Percentiles rank a stretch among this genome's conserved stretches.
Evolutionary conservation across 345 rosid species (phyloP).

Genomic region (Mallotus nudiflorus): DNA sequence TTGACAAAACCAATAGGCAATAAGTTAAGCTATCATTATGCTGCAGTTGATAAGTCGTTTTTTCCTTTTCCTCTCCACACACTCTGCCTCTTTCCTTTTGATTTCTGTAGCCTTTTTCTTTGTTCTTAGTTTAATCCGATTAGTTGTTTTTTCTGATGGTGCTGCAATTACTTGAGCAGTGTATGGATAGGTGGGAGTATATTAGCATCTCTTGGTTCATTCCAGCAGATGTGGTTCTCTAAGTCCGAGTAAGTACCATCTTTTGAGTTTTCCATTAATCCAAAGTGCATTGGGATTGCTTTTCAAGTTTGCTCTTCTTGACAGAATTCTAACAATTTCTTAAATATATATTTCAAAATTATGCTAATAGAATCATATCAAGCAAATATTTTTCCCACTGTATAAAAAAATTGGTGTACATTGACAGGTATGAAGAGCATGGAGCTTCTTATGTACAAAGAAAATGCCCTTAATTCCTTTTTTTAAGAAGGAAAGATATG

Average conservation of each 20-base stretch:
- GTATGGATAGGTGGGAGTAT: slow-evolving; percentile 94
- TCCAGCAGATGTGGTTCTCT: slow-evolving; percentile 99
- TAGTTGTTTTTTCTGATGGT: background rate
- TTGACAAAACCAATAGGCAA: background rate
- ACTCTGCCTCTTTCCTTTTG: background rate
- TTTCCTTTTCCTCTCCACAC: background rate
- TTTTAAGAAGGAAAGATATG: background rate
- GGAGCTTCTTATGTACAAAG: slow-evolving; percentile 95
- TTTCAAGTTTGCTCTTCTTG: background rate
- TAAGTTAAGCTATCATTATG: background rate
- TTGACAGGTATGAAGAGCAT: slow-evolving; percentile 90
- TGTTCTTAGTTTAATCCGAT: background rate
- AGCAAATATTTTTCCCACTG: background rate
- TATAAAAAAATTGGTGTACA: background rate
- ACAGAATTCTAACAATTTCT: background rate
- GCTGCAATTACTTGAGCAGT: slow-evolving; percentile 43
- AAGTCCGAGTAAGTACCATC: slow-evolving; percentile 59
- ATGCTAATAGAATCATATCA: background rate
- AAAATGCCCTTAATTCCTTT: slow-evolving; percentile 70
- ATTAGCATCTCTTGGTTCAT: slow-evolving; percentile 89
- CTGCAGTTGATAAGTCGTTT: background rate
- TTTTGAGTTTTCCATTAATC: background rate
- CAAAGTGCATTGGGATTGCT: background rate
- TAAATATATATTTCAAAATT: background rate
- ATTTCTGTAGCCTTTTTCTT: background rate